Evolutionary conservation across 352 stramenopile species (phyloP).

Genomic region (Phytophthora kernoviae): DNA sequence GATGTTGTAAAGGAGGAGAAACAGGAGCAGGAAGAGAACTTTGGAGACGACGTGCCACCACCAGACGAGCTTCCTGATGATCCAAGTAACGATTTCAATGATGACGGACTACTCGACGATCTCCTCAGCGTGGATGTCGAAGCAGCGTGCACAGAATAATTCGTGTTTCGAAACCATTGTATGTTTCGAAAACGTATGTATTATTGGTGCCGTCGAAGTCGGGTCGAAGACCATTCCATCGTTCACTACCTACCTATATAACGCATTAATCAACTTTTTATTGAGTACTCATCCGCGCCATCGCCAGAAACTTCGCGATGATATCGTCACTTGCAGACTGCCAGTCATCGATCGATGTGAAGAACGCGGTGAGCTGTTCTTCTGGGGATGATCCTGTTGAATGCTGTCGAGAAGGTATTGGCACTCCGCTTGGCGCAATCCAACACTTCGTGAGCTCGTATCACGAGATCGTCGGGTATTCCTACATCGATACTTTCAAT

Average conservation of each 20-base stretch:
- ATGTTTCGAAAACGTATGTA: conserved; percentile 21
- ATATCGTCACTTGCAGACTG: conserved; percentile 41
- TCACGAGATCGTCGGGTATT: conserved; percentile 44
- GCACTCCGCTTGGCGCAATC: conserved; percentile 31
- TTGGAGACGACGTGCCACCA: conserved; percentile 40
- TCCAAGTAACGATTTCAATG: conserved; percentile 30
- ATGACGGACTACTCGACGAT: conserved; percentile 53
- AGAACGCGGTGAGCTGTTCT: conserved; percentile 50
- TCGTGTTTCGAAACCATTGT: not conserved
- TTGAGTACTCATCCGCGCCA: conserved; percentile 48
- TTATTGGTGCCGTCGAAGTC: conserved; percentile 1
- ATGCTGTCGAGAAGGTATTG: conserved; percentile 32
- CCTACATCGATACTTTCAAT: conserved; percentile 29
- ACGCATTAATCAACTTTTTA: conserved; percentile 24
- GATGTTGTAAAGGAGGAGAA: conserved; percentile 8
- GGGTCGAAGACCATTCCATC: conserved; percentile 2
- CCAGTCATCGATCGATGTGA: conserved; percentile 63
- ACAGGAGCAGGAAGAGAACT: conserved; percentile 14
- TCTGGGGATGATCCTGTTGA: conserved; percentile 37
- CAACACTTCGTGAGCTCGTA: conserved; percentile 53
- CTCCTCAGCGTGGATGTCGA: conserved; percentile 63
- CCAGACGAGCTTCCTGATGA: conserved; percentile 45
- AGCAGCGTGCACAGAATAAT: conserved; percentile 28
- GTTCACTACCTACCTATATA: conserved; percentile 23
- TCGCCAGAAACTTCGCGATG: conserved; percentile 55